These are phyloP conservation scores for Bromus sterilis DNA, from an alignment of 176 grass and related monocot genomes.

Conservation along the genomic window DNA sequence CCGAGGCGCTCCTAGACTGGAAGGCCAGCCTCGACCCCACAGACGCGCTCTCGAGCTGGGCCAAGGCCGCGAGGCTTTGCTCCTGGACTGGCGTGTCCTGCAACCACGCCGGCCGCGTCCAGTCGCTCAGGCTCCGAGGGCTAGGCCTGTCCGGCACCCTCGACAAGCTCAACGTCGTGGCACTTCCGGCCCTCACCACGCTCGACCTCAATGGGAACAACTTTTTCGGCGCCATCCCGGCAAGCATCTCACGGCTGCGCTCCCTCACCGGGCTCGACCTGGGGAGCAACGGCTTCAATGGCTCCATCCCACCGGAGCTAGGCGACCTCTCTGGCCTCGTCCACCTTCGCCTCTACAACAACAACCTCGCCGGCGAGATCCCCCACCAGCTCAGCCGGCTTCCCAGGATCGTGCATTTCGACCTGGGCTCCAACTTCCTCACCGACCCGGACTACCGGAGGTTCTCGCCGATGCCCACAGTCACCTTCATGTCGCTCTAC, in stretches of 20 bases:
- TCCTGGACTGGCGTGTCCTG: neutral
- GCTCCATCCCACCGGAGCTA: slow-evolving; percentile 48
- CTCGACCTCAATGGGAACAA: slow-evolving; percentile 57
- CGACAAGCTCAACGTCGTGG: slow-evolving; percentile 12
- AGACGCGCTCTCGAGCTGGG: neutral
- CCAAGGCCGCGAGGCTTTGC: neutral
- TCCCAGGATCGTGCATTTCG: slow-evolving; percentile 27
- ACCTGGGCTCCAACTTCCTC: slow-evolving; percentile 47
- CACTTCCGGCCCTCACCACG: slow-evolving; percentile 19
- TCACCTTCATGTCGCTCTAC: slow-evolving; percentile 44
- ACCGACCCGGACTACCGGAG: slow-evolving; percentile 8
- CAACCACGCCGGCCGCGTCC: neutral
- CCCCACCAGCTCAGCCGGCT: slow-evolving; percentile 50
- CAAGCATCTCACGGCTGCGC: slow-evolving; percentile 21
- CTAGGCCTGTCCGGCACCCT: slow-evolving; percentile 24
- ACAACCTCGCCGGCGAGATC: slow-evolving; percentile 29
- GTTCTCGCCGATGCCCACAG: slow-evolving; percentile 44
- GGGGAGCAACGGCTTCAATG: slow-evolving; percentile 32
- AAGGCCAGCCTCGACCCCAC: neutral
- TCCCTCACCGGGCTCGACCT: slow-evolving; percentile 37
- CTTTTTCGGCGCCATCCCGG: slow-evolving; percentile 34
- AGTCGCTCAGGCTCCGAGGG: slow-evolving; percentile 8
- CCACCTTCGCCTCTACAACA: slow-evolving; percentile 52
- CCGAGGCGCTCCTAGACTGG: neutral
- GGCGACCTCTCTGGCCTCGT: slow-evolving; percentile 44